Base-by-base conservation (phyloP, 2,329 filamentous ascomycete species). In the Fusarium xyrophilum region DNA sequence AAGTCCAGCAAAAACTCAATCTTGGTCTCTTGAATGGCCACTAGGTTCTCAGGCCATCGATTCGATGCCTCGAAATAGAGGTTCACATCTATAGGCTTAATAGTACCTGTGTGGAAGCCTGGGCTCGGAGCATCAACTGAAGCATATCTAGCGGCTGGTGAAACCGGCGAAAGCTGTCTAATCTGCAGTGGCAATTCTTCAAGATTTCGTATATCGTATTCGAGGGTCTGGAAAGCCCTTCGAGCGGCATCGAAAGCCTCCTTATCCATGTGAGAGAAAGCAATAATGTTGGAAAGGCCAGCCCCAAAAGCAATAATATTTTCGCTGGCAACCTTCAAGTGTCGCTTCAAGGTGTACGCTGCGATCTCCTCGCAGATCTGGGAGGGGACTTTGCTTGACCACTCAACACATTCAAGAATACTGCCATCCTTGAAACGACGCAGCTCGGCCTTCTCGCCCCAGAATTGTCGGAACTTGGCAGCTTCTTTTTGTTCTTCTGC, bases 391-490 rank as follows among this genome's bases (percentile, higher is more conserved):
- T 86, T 84, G 68, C 89, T 86, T 4, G 84, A 84, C 96, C 96
- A 99, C 23, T 97, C 90, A 32, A 98, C 83, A 74, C 92, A 97
- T 78, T 99, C 96, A 12, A 93, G 85, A 69, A 99, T 97, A 72
- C 91, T 95, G 25, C 96, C 96, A 74, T 98, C 93, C 73, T 94
- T 96, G 83, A 99, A 99, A 23, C 96, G 91, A 68, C 96, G 88
- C 46, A 99, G 84, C 78, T 99, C 96, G 3, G 96, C 88, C 77
- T 96, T 97, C 13, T 95, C 91, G 10, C 95, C 96, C 96, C 96
- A 99, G 76, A 99, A 98, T 35, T 90, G 88, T 36, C 93, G 91
- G 78, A 97, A 99, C 33, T 85, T 85, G 13, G 89, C 88, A 27
- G 93, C 91, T 67, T 93, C 92, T 68, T 91, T 89, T 78, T 95